Percentiles rank a stretch among this genome's conserved stretches.
phyloP scores from a whole-genome alignment of 2,329 filamentous ascomycete species.

The Fusarium brevicatenulatum region DNA sequence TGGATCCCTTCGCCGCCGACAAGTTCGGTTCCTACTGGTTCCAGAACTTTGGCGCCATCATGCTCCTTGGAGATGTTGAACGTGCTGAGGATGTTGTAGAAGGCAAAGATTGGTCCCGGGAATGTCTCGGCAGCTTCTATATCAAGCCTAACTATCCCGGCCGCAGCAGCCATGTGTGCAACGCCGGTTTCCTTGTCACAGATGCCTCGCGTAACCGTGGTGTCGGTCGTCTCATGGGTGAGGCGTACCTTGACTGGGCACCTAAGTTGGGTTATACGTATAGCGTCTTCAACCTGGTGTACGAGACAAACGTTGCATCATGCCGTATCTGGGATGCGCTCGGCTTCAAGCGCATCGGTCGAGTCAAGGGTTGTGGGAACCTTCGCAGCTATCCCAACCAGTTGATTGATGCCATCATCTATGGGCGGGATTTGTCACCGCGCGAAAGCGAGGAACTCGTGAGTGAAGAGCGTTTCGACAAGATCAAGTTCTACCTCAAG shows the following conservation, averaged over 20 bases:
- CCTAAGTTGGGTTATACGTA: conserved; percentile 87
- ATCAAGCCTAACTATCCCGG: conserved; percentile 95
- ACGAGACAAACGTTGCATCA: conserved; percentile 91
- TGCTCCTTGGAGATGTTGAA: conserved; percentile 82
- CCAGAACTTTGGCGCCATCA: conserved; percentile 87
- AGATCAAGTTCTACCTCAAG: conserved; percentile 97
- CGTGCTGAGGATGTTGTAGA: conserved; percentile 67
- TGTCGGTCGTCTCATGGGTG: conserved; percentile 79
- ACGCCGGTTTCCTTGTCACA: conserved; percentile 81
- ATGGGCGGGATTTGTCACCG: conserved; percentile 71
- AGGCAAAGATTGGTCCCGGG: conserved; percentile 78
- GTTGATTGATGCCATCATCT: conserved; percentile 80
- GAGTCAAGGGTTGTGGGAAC: conserved; percentile 77
- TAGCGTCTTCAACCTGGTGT: conserved; percentile 93
- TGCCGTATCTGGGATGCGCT: conserved; percentile 92
- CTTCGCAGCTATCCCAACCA: conserved; percentile 75
- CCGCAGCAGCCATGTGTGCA: conserved; percentile 90
- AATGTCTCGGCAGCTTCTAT: conserved; percentile 90
- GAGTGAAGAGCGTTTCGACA: conserved; percentile 97
- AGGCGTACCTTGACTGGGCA: conserved; percentile 81
- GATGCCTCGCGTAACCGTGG: conserved; percentile 78
- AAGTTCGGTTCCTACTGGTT: conserved; percentile 89
- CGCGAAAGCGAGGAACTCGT: conserved; percentile 81
- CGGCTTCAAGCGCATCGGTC: conserved; percentile 91
- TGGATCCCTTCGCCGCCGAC: conserved; percentile 77